These are phyloP conservation scores for Warburgia ugandensis DNA, from an alignment of 164 flowering plant genomes.

Conservation along the genomic window DNA sequence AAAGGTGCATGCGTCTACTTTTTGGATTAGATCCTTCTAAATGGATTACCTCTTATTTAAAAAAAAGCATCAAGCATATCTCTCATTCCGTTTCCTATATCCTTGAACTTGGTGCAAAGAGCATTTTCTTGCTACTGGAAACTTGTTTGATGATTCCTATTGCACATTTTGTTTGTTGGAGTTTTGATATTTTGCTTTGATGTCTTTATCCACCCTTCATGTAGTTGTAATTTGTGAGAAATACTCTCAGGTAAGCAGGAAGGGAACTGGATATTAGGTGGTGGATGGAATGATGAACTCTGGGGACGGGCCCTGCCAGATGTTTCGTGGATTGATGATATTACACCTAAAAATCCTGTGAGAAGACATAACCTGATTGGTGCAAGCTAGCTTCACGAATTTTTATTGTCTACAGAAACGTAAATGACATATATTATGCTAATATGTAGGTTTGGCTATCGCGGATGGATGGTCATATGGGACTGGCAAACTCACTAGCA, in stretches of 20 bases:
- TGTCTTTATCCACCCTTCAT: not conserved
- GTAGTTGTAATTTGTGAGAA: not conserved
- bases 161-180: not conserved
- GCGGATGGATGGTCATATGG: conserved; percentile 97
- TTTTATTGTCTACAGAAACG: not conserved
- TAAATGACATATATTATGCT: not conserved
- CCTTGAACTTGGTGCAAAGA: not conserved
- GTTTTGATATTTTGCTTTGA: not conserved
- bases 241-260: conserved; percentile 33
- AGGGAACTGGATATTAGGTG: conserved; percentile 87
- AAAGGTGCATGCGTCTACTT: too few species aligned
- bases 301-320: conserved; percentile 88
- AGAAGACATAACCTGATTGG: conserved; percentile 12
- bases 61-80: not conserved
- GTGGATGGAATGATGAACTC: conserved; percentile 94
- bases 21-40: too few species aligned
- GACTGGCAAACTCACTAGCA: conserved; percentile 81
- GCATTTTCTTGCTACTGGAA: not conserved
- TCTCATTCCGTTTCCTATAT: not conserved
- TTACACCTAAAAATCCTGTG: conserved; percentile 81
- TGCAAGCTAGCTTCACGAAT: not conserved
- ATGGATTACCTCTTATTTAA: not conserved
- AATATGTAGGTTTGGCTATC: conserved; percentile 69
- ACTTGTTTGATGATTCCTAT: not conserved
- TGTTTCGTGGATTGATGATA: conserved; percentile 85